Evolutionary conservation across 2,329 filamentous ascomycete species (phyloP).

Genomic region (Zymoseptoria crescenta): DNA sequence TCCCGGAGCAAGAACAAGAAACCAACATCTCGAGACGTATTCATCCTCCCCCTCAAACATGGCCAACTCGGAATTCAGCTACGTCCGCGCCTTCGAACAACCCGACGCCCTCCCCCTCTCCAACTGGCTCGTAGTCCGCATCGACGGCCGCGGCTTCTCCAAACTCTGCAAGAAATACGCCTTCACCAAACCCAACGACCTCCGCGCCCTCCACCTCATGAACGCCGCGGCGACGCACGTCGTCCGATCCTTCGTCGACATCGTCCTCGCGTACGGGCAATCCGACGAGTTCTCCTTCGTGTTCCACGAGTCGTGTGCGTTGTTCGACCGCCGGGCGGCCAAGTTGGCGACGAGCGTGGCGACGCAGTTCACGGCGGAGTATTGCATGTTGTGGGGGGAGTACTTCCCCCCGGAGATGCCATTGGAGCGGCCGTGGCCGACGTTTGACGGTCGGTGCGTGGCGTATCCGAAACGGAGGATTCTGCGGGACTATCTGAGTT

Average conservation of each 20-base stretch:
- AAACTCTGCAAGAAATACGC: conserved; percentile 56
- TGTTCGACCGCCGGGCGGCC: conserved; percentile 82
- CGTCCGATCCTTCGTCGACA: conserved; percentile 73
- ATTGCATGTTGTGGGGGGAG: conserved; percentile 69
- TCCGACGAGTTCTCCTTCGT: conserved; percentile 82
- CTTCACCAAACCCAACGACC: conserved; percentile 90
- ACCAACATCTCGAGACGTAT: background rate
- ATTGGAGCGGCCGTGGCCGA: conserved; percentile 68
- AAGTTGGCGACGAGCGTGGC: conserved; percentile 88
- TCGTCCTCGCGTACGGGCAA: conserved; percentile 82
- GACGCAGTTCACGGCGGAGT: conserved; percentile 88
- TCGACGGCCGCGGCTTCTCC: conserved; percentile 91
- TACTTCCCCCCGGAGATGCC: conserved; percentile 46
- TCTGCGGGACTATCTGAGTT: conserved; percentile 89
- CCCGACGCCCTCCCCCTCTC: conserved; percentile 72
- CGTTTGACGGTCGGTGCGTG: conserved; percentile 87
- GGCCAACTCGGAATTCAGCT: conserved; percentile 65
- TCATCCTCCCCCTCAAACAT: conserved; percentile 7
- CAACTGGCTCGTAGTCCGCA: conserved; percentile 90
- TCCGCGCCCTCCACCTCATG: conserved; percentile 82
- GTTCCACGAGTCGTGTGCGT: conserved; percentile 54
- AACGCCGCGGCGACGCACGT: conserved; percentile 84
- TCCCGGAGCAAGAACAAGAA: background rate
- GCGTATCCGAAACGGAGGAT: conserved; percentile 78
- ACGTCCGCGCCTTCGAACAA: conserved; percentile 85